Base-by-base conservation (phyloP, 2,329 filamentous ascomycete species). In the Claviceps spartinae region DNA sequence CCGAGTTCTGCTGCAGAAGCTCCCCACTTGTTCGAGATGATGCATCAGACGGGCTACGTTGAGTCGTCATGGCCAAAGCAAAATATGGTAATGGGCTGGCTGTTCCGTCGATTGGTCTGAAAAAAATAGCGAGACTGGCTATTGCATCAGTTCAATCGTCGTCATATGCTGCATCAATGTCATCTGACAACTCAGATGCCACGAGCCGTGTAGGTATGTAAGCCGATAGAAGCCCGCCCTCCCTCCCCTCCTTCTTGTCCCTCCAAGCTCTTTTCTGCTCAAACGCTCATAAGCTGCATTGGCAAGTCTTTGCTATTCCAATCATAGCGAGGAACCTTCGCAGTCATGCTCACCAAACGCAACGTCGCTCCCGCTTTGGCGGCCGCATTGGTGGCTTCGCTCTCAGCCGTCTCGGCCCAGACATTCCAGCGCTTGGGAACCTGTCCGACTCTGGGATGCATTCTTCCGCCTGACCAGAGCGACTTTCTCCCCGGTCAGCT, bases 401-500 rank as follows among this genome's bases (percentile, higher is more conserved):
- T 67, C 51, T 61, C 71, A 45, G 62, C 64, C 50, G 74, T 70
- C 57, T 69, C 71, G 41, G 77, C 73, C 36, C 78, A 82, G 69
- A 80, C 77, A 36, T 82, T 72, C 66, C 78, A 78, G 65, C 72
- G 79, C 49, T 70, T 82, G 18, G 79, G 79, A 55, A 74, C 74
- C 26, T 82, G 79, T 62, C 77, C 77, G 9, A 70, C 70, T 38
- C 71, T 82, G 20, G 79, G 79, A 56, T 82, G 79, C 58, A 68
- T 82, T 47, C 67, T 82, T 14, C 79, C 79, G 14, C 79, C 79
- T 1, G 78, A 82, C 57, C 77, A 80, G 70, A 82, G 84, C 57
- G 87, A 93, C 61, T 93, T 93, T 69, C 76, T 94, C 1, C 82
- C 87, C 5, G 87, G 87, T 13, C 87, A 93, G 69, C 83, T 79